phyloP scores from a whole-genome alignment of 2,329 filamentous ascomycete species.

The Cladophialophora bantiana region DNA sequence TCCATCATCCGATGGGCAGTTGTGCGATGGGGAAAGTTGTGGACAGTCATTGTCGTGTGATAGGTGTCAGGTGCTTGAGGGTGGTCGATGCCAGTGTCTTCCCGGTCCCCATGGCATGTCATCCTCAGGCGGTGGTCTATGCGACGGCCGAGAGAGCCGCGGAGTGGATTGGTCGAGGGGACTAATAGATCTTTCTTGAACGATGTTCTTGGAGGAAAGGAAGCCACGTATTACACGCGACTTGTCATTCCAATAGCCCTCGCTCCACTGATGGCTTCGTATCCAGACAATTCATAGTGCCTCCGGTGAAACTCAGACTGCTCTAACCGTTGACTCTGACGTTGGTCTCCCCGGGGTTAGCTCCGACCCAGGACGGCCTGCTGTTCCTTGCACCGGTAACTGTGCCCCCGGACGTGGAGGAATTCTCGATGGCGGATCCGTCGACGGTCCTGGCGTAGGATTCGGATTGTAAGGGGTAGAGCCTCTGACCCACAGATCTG shows the following conservation, averaged over 20 bases:
- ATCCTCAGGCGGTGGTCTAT: conserved; percentile 53
- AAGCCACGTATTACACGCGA: not conserved
- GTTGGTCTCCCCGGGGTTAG: not conserved
- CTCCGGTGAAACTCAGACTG: not conserved
- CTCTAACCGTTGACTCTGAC: not conserved
- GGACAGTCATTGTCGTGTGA: conserved; percentile 43
- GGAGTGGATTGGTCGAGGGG: conserved; percentile 27
- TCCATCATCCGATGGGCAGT: conserved; percentile 48
- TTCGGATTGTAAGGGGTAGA: conserved; percentile 9
- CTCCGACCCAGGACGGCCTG: not conserved
- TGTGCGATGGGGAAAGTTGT: conserved; percentile 51
- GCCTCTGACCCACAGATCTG: conserved; percentile 28
- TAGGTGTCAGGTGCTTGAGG: conserved; percentile 43
- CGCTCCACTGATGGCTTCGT: not conserved
- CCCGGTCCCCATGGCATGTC: conserved; percentile 49
- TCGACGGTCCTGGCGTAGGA: not conserved
- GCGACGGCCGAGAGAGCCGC: conserved; percentile 54
- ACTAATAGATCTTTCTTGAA: conserved; percentile 9
- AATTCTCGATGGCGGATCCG: not conserved
- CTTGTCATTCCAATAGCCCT: not conserved
- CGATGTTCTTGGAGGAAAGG: not conserved
- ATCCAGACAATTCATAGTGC: not conserved
- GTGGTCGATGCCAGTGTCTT: conserved; percentile 48
- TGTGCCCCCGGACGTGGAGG: conserved; percentile 1
- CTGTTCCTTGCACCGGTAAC: not conserved